A percentile compares a stretch with the other conserved stretches of the same genome.
These are phyloP conservation scores for Acer yangbiense DNA, from an alignment of 345 rosid genomes.

Conservation along the genomic window DNA sequence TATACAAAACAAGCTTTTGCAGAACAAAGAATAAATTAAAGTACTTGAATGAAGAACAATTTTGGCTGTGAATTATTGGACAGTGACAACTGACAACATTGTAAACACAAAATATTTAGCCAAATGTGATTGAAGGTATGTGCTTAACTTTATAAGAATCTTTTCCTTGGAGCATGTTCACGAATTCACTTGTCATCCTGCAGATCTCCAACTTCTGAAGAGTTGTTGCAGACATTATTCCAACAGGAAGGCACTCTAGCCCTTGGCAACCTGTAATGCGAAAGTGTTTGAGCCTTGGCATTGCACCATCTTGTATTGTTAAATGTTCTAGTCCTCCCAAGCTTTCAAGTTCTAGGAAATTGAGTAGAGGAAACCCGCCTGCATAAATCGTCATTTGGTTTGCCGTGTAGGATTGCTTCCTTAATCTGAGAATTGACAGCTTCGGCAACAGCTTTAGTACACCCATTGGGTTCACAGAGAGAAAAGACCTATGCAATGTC, in stretches of 20 bases:
- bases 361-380: slow-evolving; percentile 15
- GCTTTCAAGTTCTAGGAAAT: not conserved
- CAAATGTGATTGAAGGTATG: slow-evolving; percentile 16
- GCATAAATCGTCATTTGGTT: slow-evolving; percentile 2
- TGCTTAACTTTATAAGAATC: slow-evolving; percentile 23
- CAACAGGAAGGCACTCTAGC: slow-evolving; percentile 19
- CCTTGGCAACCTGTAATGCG: slow-evolving; percentile 16
- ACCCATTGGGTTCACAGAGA: slow-evolving; percentile 1
- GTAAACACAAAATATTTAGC: not conserved
- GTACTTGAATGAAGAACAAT: not conserved
- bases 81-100: no score
- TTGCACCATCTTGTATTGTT: slow-evolving; percentile 10
- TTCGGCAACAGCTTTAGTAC: not conserved
- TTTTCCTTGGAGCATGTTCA: slow-evolving; percentile 15
- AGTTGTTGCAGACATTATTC: not conserved
- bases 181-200: slow-evolving; percentile 18
- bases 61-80: no score
- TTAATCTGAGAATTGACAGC: not conserved
- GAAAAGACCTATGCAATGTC: not conserved
- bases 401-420: not conserved
- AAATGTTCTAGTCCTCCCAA: slow-evolving; percentile 19
- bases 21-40: not conserved
- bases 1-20: not conserved
- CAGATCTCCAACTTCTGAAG: slow-evolving; percentile 20
- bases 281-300: slow-evolving; percentile 19